These are phyloP conservation scores for Quercus lobata DNA, from an alignment of 331 rosid species.

Conservation along the genomic window DNA sequence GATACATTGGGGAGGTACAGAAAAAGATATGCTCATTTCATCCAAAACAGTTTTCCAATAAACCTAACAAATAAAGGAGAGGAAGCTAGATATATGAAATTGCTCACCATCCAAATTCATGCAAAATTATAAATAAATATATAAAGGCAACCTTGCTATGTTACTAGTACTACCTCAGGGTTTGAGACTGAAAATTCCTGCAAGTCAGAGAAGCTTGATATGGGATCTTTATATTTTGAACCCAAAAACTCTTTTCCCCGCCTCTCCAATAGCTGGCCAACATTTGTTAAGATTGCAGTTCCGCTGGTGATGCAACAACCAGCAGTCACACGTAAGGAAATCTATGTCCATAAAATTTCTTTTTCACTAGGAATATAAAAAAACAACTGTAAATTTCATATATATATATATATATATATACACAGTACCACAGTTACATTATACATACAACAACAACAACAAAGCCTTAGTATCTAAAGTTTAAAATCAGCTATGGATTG, in stretches of 20 bases:
- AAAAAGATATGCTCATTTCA: slow-evolving; percentile 64
- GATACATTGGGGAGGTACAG: slow-evolving; percentile 69
- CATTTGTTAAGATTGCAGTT: slow-evolving; percentile 56
- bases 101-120: neutral
- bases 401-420: too few species aligned
- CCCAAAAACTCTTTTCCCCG: slow-evolving; percentile 74
- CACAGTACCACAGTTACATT: too few species aligned
- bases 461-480: too few species aligned
- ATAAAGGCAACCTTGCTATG: neutral
- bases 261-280: slow-evolving; percentile 65
- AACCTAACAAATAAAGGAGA: slow-evolving; percentile 42
- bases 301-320: slow-evolving; percentile 43
- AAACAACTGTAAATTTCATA: neutral
- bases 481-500: too few species aligned
- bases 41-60: slow-evolving; percentile 74
- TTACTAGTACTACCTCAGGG: slow-evolving; percentile 56
- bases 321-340: neutral
- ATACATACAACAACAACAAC: too few species aligned
- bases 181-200: slow-evolving; percentile 77
- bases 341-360: neutral
- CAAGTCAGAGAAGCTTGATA: slow-evolving; percentile 69
- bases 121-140: slow-evolving; percentile 2
- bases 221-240: slow-evolving; percentile 72
- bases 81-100: neutral
- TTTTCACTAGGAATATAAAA: neutral